A percentile compares a stretch with the other conserved stretches of the same genome.
Conservation (phyloP, 1,139 yeast species). For the Arxiozyma bovina region DNA sequence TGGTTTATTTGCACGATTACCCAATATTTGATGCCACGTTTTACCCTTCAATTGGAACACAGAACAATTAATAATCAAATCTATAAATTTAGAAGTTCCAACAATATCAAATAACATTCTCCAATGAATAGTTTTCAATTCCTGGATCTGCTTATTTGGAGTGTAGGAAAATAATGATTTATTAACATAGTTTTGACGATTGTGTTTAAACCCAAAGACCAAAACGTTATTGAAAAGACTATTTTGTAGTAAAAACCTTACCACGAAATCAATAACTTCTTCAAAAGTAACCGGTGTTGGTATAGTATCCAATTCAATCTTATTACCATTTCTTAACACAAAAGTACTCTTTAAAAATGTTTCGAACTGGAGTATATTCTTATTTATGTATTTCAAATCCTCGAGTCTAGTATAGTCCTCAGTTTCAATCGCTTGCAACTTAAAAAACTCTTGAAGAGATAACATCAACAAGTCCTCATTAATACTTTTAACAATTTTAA, state of each 20-base stretch:
- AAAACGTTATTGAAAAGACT: slow-evolving; percentile 19
- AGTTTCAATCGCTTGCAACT: neutral
- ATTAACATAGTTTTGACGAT: slow-evolving; percentile 13
- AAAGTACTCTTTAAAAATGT: slow-evolving; percentile 5
- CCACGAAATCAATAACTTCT: slow-evolving; percentile 19
- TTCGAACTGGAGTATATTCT: slow-evolving; percentile 1
- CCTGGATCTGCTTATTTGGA: slow-evolving; percentile 17
- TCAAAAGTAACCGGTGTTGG: slow-evolving; percentile 6
- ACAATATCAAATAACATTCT: slow-evolving; percentile 17
- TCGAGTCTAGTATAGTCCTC: neutral
- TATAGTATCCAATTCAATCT: slow-evolving; percentile 3
- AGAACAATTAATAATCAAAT: slow-evolving; percentile 20
- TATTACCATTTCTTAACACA: slow-evolving; percentile 6
- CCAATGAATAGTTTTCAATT: slow-evolving; percentile 20
- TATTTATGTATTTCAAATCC: neutral
- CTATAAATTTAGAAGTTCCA: slow-evolving; percentile 21
- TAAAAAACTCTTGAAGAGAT: slow-evolving; percentile 2
- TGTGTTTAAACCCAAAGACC: slow-evolving; percentile 23
- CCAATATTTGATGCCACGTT: slow-evolving; percentile 20
- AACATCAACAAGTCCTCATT: neutral
- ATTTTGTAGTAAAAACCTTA: slow-evolving; percentile 12
- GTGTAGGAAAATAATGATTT: slow-evolving; percentile 17
- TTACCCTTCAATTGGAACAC: slow-evolving; percentile 15
- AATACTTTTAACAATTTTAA: too few relatives aligned
- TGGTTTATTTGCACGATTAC: slow-evolving; percentile 21